A percentile compares a stretch with the other conserved stretches of the same genome.
These are phyloP conservation scores for Ophiocordyceps camponoti-floridani DNA, from an alignment of 2,329 filamentous ascomycete genomes.

Conservation along the genomic window DNA sequence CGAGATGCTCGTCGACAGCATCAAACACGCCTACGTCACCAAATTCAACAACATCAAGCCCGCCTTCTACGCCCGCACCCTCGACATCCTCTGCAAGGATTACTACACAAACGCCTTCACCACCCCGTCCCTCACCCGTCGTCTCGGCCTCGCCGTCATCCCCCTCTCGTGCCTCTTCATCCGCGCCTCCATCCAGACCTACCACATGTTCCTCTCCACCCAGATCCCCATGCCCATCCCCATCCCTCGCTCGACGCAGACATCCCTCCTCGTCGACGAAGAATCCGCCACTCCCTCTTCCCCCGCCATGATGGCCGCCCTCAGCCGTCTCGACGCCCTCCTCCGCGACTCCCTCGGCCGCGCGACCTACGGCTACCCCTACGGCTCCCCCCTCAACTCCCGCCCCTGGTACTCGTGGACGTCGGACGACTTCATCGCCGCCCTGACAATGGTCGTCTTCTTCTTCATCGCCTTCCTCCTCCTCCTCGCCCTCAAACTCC, in stretches of 20 bases:
- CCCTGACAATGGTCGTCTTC: slow-evolving; percentile 67
- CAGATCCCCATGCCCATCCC: slow-evolving; percentile 65
- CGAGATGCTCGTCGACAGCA: slow-evolving; percentile 90
- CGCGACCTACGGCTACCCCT: slow-evolving; percentile 46
- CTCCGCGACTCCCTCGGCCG: slow-evolving; percentile 60
- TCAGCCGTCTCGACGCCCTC: slow-evolving; percentile 62
- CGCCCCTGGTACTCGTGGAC: slow-evolving; percentile 37
- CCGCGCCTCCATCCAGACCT: slow-evolving; percentile 83
- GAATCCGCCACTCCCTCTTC: slow-evolving; percentile 48
- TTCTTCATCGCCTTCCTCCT: slow-evolving; percentile 75
- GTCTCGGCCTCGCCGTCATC: slow-evolving; percentile 79
- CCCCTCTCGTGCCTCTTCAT: slow-evolving; percentile 92
- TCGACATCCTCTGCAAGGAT: slow-evolving; percentile 90
- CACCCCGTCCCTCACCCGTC: slow-evolving; percentile 74
- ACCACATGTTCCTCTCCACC: slow-evolving; percentile 91
- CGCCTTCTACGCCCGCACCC: slow-evolving; percentile 69
- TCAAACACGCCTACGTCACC: slow-evolving; percentile 94
- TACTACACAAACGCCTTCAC: slow-evolving; percentile 94
- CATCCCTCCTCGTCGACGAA: slow-evolving; percentile 34
- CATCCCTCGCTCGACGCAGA: slow-evolving; percentile 44
- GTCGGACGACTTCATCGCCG: slow-evolving; percentile 56
- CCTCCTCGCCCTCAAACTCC: slow-evolving; percentile 65
- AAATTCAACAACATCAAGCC: slow-evolving; percentile 98
- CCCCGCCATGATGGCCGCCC: slow-evolving; percentile 56
- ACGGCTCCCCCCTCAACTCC: slow-evolving; percentile 18